Conservation (phyloP, 768 basidiomycete genomes). For the Kwoniella newhampshirensis region DNA sequence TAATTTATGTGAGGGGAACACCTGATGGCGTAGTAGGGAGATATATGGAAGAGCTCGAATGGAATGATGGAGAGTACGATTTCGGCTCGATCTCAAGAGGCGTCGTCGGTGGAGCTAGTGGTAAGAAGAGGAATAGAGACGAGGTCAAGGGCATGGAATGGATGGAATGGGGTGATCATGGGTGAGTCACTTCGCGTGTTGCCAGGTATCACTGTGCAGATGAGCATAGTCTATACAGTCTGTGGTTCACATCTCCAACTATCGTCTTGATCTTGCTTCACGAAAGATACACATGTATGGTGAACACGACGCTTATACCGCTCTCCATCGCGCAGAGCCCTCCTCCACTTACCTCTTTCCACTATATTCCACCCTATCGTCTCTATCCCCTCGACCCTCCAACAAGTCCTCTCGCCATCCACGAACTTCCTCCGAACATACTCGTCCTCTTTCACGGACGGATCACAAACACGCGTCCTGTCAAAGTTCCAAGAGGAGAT, state of each 20-base stretch:
- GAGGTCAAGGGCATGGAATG: conserved; percentile 23
- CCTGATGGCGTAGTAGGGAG: conserved; percentile 43
- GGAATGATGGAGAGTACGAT: conserved; percentile 41
- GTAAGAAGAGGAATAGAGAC: conserved; percentile 20
- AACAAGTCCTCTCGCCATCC: conserved; percentile 24
- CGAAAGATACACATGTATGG: too few species aligned
- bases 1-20: conserved; percentile 40
- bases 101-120: neutral
- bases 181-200: too few species aligned
- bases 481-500: conserved; percentile 21
- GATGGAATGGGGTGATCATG: conserved; percentile 42
- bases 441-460: conserved; percentile 33
- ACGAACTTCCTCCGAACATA: conserved; percentile 27
- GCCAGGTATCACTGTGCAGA: too few species aligned
- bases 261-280: too few species aligned
- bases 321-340: conserved; percentile 15
- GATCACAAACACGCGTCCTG: conserved; percentile 24
- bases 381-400: conserved; percentile 28
- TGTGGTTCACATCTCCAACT: too few species aligned
- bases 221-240: too few species aligned
- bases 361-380: conserved; percentile 38
- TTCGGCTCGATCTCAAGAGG: conserved; percentile 31
- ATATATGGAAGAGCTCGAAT: conserved; percentile 48
- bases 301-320: neutral
- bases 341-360: conserved; percentile 37